These are phyloP conservation scores for Metschnikowia lunata DNA, from an alignment of 805 yeast species.

Conservation along the genomic window DNA sequence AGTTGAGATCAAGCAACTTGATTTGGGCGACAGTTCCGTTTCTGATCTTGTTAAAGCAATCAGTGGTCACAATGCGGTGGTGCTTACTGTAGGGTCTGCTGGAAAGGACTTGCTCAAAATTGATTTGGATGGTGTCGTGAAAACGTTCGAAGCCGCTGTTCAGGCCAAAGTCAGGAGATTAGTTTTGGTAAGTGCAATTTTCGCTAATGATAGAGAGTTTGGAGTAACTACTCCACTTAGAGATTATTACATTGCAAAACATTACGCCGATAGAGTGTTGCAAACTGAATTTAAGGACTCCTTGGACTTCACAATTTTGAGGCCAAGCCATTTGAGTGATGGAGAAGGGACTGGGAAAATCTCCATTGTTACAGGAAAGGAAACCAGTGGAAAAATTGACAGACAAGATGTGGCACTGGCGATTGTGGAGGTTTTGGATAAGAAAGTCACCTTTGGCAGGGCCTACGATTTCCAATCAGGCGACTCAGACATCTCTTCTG, in stretches of 20 bases:
- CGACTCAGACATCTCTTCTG: slow-evolving; percentile 23
- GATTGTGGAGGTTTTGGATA: slow-evolving; percentile 34
- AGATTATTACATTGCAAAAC: slow-evolving; percentile 56
- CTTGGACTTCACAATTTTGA: slow-evolving; percentile 54
- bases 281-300: slow-evolving; percentile 32
- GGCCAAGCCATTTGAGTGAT: slow-evolving; percentile 47
- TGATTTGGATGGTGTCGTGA: slow-evolving; percentile 61
- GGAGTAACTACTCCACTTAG: slow-evolving; percentile 29
- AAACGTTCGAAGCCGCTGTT: slow-evolving; percentile 52
- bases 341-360: slow-evolving; percentile 43
- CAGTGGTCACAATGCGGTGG: slow-evolving; percentile 50
- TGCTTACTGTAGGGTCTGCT: slow-evolving; percentile 61
- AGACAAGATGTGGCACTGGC: slow-evolving; percentile 56
- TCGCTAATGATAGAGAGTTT: slow-evolving; percentile 47
- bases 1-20: slow-evolving; percentile 33
- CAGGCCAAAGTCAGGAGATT: slow-evolving; percentile 41
- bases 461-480: slow-evolving; percentile 45
- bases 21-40: slow-evolving; percentile 34
- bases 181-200: slow-evolving; percentile 52
- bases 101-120: slow-evolving; percentile 50
- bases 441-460: slow-evolving; percentile 37
- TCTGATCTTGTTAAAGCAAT: slow-evolving; percentile 33
- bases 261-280: slow-evolving; percentile 50
- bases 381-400: slow-evolving; percentile 25
- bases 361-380: slow-evolving; percentile 22